These are phyloP conservation scores for Schizochytrium sp. DNA, from an alignment of 108 stramenopile genomes.

Conservation along the genomic window DNA sequence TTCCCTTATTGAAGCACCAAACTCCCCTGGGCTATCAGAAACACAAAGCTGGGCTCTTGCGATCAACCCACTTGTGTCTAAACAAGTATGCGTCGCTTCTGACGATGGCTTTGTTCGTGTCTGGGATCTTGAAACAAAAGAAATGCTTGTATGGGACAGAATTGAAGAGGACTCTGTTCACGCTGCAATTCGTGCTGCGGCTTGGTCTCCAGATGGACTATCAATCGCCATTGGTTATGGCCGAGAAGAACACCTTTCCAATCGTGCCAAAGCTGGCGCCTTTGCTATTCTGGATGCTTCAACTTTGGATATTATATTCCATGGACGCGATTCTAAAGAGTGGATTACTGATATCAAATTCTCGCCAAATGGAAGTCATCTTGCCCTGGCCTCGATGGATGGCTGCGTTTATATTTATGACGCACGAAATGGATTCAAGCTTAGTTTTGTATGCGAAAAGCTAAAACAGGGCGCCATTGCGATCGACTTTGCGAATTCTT, in stretches of 20 bases:
- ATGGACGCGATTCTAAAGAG: constrained; percentile 8
- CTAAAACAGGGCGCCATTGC: not conserved
- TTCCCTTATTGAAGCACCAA: not conserved
- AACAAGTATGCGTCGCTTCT: constrained; percentile 1
- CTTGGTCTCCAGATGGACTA: constrained; percentile 35
- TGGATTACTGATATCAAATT: not conserved
- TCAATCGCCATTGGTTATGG: constrained; percentile 23
- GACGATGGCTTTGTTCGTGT: constrained; percentile 31
- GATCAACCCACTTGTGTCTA: not conserved
- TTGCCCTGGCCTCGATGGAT: not conserved
- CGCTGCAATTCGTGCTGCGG: constrained; percentile 7
- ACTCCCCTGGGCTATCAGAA: not conserved
- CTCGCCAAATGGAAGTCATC: not conserved
- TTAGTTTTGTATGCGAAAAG: not conserved
- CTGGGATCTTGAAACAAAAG: constrained; percentile 3
- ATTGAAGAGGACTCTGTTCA: not conserved
- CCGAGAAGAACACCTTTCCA: not conserved
- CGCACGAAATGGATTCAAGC: constrained; percentile 52
- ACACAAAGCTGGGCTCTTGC: not conserved
- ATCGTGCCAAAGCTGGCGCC: constrained; percentile 10
- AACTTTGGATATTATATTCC: not conserved
- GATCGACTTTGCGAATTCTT: constrained; percentile 6
- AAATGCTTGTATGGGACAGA: not conserved
- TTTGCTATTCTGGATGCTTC: constrained; percentile 16
- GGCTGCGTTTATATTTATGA: constrained; percentile 23